phyloP scores from a whole-genome alignment of 345 rosid species.

The Schrenkiella parvula region DNA sequence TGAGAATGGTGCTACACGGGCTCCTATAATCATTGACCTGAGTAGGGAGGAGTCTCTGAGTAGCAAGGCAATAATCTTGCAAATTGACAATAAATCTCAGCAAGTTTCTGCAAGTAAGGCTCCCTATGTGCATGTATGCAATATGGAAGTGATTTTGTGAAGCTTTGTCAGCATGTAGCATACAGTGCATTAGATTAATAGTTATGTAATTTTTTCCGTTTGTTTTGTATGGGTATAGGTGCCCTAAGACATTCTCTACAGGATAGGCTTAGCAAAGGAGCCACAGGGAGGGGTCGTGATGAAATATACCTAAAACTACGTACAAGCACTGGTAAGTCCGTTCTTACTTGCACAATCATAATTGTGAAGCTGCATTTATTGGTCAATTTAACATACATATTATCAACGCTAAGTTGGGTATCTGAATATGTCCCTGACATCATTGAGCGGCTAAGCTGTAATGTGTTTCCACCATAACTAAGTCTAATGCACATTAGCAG shows the following conservation, averaged over 20 bases:
- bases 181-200: not conserved
- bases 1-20: slow-evolving; percentile 95
- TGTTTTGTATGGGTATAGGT: slow-evolving; percentile 44
- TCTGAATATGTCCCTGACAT: not conserved
- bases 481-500: not conserved
- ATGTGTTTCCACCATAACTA: not conserved
- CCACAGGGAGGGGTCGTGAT: slow-evolving; percentile 70
- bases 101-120: slow-evolving; percentile 88
- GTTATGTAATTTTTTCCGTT: not conserved
- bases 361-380: not conserved
- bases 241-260: slow-evolving; percentile 90
- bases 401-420: not conserved
- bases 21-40: slow-evolving; percentile 82
- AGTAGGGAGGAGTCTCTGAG: slow-evolving; percentile 65
- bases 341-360: not conserved
- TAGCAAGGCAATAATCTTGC: slow-evolving; percentile 79
- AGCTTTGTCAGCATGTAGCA: not conserved
- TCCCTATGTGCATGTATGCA: not conserved
- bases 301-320: slow-evolving; percentile 87
- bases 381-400: not conserved
- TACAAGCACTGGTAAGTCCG: slow-evolving; percentile 78
- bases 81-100: slow-evolving; percentile 83
- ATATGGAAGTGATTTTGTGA: not conserved
- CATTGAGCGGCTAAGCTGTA: slow-evolving; percentile 6
- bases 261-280: slow-evolving; percentile 76